Base-by-base conservation (phyloP, 495 filamentous ascomycete species). In the Chlorociboria aeruginascens region DNA sequence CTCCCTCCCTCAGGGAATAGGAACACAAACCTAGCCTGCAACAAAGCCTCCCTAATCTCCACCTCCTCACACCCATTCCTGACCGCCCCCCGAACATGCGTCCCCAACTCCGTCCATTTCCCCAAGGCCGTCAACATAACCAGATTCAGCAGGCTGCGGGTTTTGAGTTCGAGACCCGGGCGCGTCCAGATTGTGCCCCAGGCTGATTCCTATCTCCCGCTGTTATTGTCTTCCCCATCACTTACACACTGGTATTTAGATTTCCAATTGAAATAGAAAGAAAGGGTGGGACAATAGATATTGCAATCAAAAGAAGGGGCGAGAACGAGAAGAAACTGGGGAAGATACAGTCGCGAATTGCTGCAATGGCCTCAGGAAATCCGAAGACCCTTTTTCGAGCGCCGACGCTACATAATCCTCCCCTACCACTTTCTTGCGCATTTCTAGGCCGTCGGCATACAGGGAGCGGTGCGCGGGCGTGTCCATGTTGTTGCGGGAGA, bases 151-250 rank as follows among this genome's bases (percentile, higher is more conserved):
- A 78, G 54, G 50, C 62, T 67, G n/a, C 73, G 57, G 25, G 66
- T 63, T 39, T 69, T 67, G 11, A 64, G 57, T 16, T 67, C 64
- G 2, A 76, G 61, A 3, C 73, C 72, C 1, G 69, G 69, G 1
- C 74, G 59, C 1, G 64, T 60, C 72, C 72, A 75, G 25, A 72
- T 57, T 25, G 56, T 61, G 31, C 69, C 72, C 72, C 72, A 78
- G 33, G 61, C 62, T 8, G 55, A 61, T 61, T 74, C 70, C 54
- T 57, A 35, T 20, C 4, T 40, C 13, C 16, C 25, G 8, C 16
- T 25, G 20, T 25, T 4, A 25, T 36, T 25, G 20, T 10, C 4
- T 41, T 25, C 25, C 8, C 28, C 33, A 7, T 34, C 14, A 14
- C 17, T 37, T n/a, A 25, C n/a, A n/a, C n/a, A n/a, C n/a, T n/a